phyloP scores from a whole-genome alignment of 73 alveolate genomes.

The Effrenium voratum region DNA sequence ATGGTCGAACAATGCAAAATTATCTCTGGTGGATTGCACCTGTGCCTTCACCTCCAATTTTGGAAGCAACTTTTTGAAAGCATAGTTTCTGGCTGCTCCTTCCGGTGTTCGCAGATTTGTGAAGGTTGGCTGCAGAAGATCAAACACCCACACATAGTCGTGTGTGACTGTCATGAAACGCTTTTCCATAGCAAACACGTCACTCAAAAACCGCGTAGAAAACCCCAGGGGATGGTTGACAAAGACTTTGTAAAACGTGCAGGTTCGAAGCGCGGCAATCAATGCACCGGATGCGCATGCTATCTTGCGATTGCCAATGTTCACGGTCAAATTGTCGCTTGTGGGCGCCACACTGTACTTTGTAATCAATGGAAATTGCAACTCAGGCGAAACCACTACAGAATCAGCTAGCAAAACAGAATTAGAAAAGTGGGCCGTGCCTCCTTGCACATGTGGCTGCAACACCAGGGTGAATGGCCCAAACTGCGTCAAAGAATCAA shows the following conservation, averaged over 20 bases:
- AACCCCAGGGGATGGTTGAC: not conserved
- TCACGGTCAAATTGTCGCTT: not conserved
- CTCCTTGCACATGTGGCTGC: not conserved
- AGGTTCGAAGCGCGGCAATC: not conserved
- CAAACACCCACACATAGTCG: too few species aligned
- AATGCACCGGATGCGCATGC: not conserved
- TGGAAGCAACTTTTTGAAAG: not conserved
- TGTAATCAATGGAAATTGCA: not conserved
- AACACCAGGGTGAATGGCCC: not conserved
- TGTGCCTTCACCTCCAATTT: not conserved
- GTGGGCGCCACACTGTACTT: not conserved
- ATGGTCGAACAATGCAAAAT: too few species aligned
- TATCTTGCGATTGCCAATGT: not conserved
- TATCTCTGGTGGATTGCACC: not conserved
- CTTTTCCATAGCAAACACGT: not conserved
- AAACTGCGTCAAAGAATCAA: not conserved
- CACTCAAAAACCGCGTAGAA: not conserved
- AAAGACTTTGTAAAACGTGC: not conserved
- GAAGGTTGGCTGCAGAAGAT: too few species aligned
- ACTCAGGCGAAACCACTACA: not conserved
- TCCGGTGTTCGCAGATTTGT: not conserved
- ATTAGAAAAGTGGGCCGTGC: not conserved
- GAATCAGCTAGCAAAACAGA: not conserved
- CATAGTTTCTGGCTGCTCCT: not conserved
- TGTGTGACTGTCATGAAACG: too few species aligned